Evolutionary conservation across 2,329 filamentous ascomycete genomes (phyloP), one percentile per base, ranked within the genome.

Genomic region (Ustulina deusta): DNA sequence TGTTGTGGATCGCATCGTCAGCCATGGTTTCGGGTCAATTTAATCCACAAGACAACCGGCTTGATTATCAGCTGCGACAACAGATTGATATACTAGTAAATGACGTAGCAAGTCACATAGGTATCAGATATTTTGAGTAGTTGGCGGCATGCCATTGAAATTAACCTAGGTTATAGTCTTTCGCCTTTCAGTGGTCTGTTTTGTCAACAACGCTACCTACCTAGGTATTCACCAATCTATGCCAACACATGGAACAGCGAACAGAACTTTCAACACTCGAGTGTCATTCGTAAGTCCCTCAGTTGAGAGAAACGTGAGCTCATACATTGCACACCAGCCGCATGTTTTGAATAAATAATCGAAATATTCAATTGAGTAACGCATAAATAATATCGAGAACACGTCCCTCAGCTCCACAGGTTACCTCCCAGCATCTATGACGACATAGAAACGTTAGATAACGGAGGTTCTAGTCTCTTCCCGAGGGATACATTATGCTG

Each of bases 391-490:
- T 52, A 44, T 1, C 22, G n/a, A 22, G 32, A 29, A 27, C 4
- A 6, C 38, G 22, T 32, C 25, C 20, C 40, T 34, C 25, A 40
- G 32, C 40, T 61, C 49, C 63, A 65, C 57, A 65, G 34, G 36
- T 55, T 15, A 11, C 17, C n/a, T 36, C 11, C 52, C 54, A 58
- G 11, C 38, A 2, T 29, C 66, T 72, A 75, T 75, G 74, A 75
- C 74, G 73, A 72, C 73, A 75, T 75, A 27, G 2, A 15, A 70
- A 49, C 67, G 74, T 73, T 64, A 71, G 61, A 61, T 42, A 44
- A 27, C 25, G 49, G 54, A 61, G 51, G 29, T 22, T 49, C 10
- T 20, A 36, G 3, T 40, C 9, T 40, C 13, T 9, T 40, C 3
- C 15, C 20, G 1, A 15, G 22, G 29, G 7, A 0, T 9, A 54